Base-by-base conservation (phyloP, 2,329 filamentous ascomycete genomes). In the Microcyclospora tardicrescens region DNA sequence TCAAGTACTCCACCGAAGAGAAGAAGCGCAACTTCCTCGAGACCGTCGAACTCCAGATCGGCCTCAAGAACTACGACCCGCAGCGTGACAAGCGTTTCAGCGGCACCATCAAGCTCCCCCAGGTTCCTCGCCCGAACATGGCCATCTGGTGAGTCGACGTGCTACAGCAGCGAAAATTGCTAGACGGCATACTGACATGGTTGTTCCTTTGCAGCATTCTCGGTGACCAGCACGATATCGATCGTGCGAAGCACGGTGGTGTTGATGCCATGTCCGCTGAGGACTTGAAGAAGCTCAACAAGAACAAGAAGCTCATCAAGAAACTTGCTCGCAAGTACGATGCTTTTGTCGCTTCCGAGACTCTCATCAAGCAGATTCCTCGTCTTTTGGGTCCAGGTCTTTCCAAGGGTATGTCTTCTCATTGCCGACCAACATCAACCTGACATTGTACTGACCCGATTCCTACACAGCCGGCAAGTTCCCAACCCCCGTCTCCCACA, bases 301-400 rank as follows among this genome's bases (percentile, higher is more conserved):
- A 98, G 85, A 98, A 98, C 85, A 96, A 98, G 84, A 98, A 98
- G 83, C 81, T 96, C 63, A 95, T 98, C 81, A 98, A 98, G 86
- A 98, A 98, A 83, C 84, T 98, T 55, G 91, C 91, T 51, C 86
- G 87, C 80, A 98, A 98, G 78, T 96, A 98, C 81, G 91, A 98
- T 71, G 91, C 91, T 59, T 98, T 98, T 74, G 72, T 98, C 65
- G 83, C 91, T 66, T 96, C 89, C 65, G 91, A 98, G 65, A 74
- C 82, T 62, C 74, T 98, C 63, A 95, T 98, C 81, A 95, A 94
- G 82, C 87, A 95, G 77, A 96, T 98, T 61, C 91, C 91, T 60
- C 91, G 91, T 95, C 86, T 98, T 68, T 73, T 98, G 66, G 91
- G 91, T 68, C 91, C 87, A 59, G 87, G 87, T 86, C 83, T 95